Conservation (phyloP, 2,329 filamentous ascomycete species). For the Sarocladiaceae sp. region DNA sequence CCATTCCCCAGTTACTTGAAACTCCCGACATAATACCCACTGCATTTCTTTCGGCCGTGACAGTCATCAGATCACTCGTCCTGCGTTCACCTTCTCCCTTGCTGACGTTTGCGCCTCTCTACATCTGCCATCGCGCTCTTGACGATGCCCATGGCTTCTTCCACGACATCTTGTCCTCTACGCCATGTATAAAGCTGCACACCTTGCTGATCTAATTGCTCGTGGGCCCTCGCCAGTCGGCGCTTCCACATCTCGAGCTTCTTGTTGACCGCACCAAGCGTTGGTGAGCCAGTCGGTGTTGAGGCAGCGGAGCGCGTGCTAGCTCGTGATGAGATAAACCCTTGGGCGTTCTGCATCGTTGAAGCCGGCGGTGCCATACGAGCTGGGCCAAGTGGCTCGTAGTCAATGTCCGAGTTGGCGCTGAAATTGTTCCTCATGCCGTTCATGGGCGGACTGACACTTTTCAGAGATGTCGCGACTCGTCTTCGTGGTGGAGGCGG, state of each 20-base stretch:
- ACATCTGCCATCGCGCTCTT: conserved; percentile 47
- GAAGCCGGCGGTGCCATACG: conserved; percentile 28
- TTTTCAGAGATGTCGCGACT: conserved; percentile 32
- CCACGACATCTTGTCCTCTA: conserved; percentile 64
- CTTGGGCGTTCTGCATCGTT: neutral
- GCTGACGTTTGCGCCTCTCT: conserved; percentile 19
- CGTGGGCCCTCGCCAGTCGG: conserved; percentile 61
- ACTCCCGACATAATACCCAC: too few relatives aligned
- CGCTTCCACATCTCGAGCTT: conserved; percentile 70
- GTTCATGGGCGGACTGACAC: conserved; percentile 25
- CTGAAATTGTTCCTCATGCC: conserved; percentile 25
- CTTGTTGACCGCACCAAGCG: conserved; percentile 47
- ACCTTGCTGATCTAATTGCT: conserved; percentile 57
- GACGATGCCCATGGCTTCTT: conserved; percentile 62
- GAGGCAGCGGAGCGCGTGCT: conserved; percentile 25
- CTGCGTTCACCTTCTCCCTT: neutral
- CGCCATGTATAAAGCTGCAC: conserved; percentile 72
- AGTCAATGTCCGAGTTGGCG: conserved; percentile 37
- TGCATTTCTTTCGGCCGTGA: too few relatives aligned
- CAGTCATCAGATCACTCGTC: too few relatives aligned
- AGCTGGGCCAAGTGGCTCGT: conserved; percentile 34
- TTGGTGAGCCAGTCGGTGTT: conserved; percentile 31
- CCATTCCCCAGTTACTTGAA: neutral
- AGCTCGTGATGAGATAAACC: conserved; percentile 18
- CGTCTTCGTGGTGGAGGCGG: conserved; percentile 45